phyloP scores from a whole-genome alignment of 2,329 filamentous ascomycete species.

The Fusarium phyllophilum region DNA sequence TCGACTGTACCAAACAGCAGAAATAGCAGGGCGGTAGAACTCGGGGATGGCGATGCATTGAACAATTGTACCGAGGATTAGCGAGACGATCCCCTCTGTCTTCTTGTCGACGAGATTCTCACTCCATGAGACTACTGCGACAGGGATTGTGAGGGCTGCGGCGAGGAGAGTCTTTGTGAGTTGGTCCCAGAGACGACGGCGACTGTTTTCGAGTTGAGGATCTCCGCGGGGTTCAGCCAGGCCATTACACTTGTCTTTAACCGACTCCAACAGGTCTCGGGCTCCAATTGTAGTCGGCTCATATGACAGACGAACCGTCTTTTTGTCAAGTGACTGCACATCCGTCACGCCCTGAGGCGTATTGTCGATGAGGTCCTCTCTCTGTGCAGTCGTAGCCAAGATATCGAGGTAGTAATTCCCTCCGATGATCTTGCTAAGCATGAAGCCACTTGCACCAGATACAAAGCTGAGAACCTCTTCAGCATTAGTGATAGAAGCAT shows the following conservation, averaged over 20 bases:
- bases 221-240: constrained; percentile 49
- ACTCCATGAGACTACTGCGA: constrained; percentile 49
- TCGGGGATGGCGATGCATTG: constrained; percentile 60
- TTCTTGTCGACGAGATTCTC: constrained; percentile 33
- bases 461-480: constrained; percentile 31
- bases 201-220: constrained; percentile 45
- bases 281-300: constrained; percentile 50
- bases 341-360: neutral
- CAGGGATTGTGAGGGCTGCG: constrained; percentile 48
- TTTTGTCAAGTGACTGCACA: constrained; percentile 43
- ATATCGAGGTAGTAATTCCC: neutral
- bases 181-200: constrained; percentile 47
- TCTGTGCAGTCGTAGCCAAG: neutral
- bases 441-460: constrained; percentile 45
- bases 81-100: constrained; percentile 45
- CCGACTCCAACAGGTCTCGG: constrained; percentile 39
- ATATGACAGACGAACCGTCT: constrained; percentile 47
- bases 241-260: constrained; percentile 32
- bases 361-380: neutral
- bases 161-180: constrained; percentile 46
- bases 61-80: constrained; percentile 61
- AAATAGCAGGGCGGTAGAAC: constrained; percentile 61
- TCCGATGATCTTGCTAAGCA: constrained; percentile 28
- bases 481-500: constrained; percentile 36
- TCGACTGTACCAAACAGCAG: constrained; percentile 55